Evolutionary conservation across 2,329 filamentous ascomycete genomes (phyloP), one percentile per base, ranked within the genome.

Genomic region (Pseudogymnoascus sp.): DNA sequence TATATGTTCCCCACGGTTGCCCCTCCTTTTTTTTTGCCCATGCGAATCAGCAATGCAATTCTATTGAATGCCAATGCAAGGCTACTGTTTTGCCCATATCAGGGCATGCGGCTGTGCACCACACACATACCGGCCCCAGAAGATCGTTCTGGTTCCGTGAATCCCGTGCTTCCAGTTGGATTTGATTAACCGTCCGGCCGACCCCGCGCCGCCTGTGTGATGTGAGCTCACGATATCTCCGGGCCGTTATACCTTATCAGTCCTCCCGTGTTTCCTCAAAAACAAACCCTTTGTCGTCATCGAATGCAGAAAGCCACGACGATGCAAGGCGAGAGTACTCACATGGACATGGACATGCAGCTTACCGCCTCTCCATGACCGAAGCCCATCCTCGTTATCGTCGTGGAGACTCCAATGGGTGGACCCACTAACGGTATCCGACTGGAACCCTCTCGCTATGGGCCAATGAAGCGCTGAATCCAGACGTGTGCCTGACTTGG

Each of bases 151-250:
- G 23, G 23, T 53, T 6, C 43, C 23, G 9, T 23, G n/a, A 31
- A 53, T 53, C 23, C 23, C 14, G 43, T 53, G 43, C 14, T 53
- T 14, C 23, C 43, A 7, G 43, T 28, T 53, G 25, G 14, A 34
- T 49, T 5, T 16, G 25, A 28, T 25, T 53, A 18, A 18, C 25
- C 46, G n/a, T 31, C 46, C n/a, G 46, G 9, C 46, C 25, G n/a
- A 31, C 46, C 46, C 46, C 9, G 25, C n/a, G 46, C 46, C 25
- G 21, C 46, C 43, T 53, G 25, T 53, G 14, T 34, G 46, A 53
- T 53, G 23, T 53, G 46, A 53, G 23, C n/a, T 34, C 46, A 53
- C 46, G 46, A 53, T 53, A 53, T 53, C 46, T 53, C 46, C 25
- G 25, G 46, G 18, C 25, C 46, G 46, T 31, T 31, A 31, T 31